phyloP scores from a whole-genome alignment of 768 basidiomycete species.

The Kwoniella mangroviensis region DNA sequence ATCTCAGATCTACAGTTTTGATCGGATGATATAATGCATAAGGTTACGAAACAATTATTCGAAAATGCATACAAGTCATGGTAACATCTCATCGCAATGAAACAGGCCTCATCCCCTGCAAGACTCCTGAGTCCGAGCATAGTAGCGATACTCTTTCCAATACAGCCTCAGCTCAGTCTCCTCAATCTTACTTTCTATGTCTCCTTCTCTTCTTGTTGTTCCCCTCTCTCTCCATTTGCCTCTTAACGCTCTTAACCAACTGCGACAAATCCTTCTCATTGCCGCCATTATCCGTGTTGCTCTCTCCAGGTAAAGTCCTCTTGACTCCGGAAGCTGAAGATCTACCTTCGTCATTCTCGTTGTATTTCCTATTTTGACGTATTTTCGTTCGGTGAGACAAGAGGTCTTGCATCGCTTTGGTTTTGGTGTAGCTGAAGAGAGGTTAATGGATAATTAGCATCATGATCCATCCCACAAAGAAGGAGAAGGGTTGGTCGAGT shows the following conservation, averaged over 20 bases:
- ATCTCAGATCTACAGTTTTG: no score
- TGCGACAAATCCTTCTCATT: slow-evolving; percentile 66
- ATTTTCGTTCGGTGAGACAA: slow-evolving; percentile 73
- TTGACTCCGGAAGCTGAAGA: slow-evolving; percentile 18
- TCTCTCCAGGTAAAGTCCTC: slow-evolving; percentile 28
- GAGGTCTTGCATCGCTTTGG: slow-evolving; percentile 83
- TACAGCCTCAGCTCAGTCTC: neutral
- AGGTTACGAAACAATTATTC: no score
- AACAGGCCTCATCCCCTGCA: no score
- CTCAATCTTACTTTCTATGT: neutral
- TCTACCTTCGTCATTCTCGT: neutral
- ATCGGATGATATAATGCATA: no score
- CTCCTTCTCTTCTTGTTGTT: slow-evolving; percentile 26
- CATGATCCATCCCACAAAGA: no score
- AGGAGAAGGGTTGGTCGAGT: neutral
- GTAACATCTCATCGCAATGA: no score
- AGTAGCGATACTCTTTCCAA: neutral
- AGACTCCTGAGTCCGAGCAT: no score
- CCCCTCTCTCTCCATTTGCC: slow-evolving; percentile 63
- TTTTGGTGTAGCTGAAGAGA: slow-evolving; percentile 78
- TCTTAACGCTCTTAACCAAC: slow-evolving; percentile 85
- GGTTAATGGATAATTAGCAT: neutral
- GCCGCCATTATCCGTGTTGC: slow-evolving; percentile 67
- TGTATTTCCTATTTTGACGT: slow-evolving; percentile 11
- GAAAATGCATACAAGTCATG: no score